These are phyloP conservation scores for Massarina eburnea DNA, from an alignment of 2,329 filamentous ascomycete species.

Conservation along the genomic window DNA sequence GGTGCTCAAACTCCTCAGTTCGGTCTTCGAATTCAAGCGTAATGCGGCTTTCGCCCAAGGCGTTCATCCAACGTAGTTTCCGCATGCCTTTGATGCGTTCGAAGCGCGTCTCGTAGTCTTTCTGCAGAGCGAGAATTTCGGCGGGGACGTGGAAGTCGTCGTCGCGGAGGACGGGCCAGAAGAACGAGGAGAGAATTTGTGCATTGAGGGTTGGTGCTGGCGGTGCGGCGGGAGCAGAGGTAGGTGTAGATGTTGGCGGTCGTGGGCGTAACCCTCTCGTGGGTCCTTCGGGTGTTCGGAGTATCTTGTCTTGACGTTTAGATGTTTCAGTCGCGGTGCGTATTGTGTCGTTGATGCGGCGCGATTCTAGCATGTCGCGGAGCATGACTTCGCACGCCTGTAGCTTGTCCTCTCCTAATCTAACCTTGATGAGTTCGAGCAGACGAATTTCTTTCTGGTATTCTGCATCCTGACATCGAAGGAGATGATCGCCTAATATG, in stretches of 20 bases:
- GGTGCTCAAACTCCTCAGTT: conserved; percentile 69
- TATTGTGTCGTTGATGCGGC: conserved; percentile 65
- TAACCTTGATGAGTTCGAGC: conserved; percentile 81
- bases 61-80: conserved; percentile 85
- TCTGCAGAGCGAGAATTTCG: conserved; percentile 62
- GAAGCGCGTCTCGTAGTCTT: conserved; percentile 73
- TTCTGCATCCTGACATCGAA: conserved; percentile 60
- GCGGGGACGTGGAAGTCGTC: conserved; percentile 67
- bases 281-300: conserved; percentile 22
- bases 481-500: conserved; percentile 81
- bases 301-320: conserved; percentile 18
- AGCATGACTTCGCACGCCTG: conserved; percentile 98
- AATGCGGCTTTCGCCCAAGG: conserved; percentile 76
- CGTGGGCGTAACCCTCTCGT: conserved; percentile 30
- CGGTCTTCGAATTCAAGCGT: conserved; percentile 84
- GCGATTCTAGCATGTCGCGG: conserved; percentile 84
- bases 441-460: conserved; percentile 81
- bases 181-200: conserved; percentile 87
- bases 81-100: conserved; percentile 78
- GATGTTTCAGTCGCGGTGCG: conserved; percentile 19
- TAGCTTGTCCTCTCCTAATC: conserved; percentile 81
- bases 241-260: conserved; percentile 20
- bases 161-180: conserved; percentile 82
- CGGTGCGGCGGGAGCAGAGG: conserved; percentile 21
- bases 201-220: conserved; percentile 61